These are phyloP conservation scores for Narthecium ossifragum DNA, from an alignment of 106 monocot species.

Conservation along the genomic window DNA sequence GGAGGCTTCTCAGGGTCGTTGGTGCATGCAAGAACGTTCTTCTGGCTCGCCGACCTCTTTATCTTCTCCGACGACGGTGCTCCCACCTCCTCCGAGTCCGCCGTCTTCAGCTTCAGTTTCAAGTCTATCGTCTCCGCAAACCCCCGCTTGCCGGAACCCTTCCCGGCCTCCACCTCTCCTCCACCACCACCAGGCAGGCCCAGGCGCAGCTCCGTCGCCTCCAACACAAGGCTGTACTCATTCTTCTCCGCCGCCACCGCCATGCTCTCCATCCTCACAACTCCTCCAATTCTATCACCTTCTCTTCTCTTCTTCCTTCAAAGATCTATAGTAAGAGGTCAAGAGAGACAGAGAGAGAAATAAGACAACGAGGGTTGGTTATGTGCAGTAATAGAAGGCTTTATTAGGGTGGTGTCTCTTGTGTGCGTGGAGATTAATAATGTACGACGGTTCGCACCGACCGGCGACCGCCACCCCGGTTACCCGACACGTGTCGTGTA, in stretches of 20 bases:
- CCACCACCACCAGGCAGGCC: slow-evolving; percentile 41
- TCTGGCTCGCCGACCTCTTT: slow-evolving; percentile 28
- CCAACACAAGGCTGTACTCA: slow-evolving; percentile 26
- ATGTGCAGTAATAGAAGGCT: no score
- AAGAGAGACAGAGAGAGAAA: no score
- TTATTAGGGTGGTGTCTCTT: no score
- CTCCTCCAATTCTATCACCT: not conserved
- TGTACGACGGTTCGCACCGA: no score
- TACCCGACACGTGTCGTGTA: no score
- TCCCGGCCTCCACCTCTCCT: slow-evolving; percentile 6
- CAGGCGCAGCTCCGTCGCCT: slow-evolving; percentile 67
- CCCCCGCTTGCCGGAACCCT: slow-evolving; percentile 42
- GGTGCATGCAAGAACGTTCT: not conserved
- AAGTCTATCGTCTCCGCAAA: slow-evolving; percentile 46
- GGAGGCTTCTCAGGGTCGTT: slow-evolving; percentile 45
- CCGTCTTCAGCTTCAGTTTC: slow-evolving; percentile 48
- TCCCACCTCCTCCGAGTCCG: slow-evolving; percentile 1
- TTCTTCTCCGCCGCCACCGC: not conserved
- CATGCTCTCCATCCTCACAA: no score
- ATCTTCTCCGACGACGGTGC: slow-evolving; percentile 10
- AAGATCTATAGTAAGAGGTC: no score
- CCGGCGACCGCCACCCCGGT: no score
- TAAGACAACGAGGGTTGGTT: no score
- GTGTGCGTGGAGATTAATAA: no score
- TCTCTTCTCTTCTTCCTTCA: not conserved